Evolutionary conservation across 2,329 filamentous ascomycete genomes (phyloP).

Genomic region (Aspergillus fumigatus): DNA sequence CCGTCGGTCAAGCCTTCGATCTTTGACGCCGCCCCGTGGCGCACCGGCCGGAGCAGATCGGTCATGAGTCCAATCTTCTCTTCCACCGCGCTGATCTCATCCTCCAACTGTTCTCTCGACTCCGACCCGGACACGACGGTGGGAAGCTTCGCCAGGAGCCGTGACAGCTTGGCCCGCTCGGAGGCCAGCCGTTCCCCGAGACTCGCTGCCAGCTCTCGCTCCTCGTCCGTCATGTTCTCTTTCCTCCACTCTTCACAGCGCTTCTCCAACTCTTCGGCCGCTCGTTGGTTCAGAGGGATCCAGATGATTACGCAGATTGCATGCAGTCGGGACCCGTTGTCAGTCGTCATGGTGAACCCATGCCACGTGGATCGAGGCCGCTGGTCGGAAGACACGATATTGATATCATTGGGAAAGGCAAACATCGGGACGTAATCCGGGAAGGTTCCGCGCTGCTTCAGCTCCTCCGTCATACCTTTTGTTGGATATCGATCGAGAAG

Average conservation of each 20-base stretch:
- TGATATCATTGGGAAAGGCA: conserved; percentile 96
- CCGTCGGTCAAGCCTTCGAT: conserved; percentile 95
- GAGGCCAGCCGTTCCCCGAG: conserved; percentile 80
- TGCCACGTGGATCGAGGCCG: conserved; percentile 96
- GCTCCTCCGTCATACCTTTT: conserved; percentile 73
- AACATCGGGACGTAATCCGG: conserved; percentile 99
- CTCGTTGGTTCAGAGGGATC: conserved; percentile 76
- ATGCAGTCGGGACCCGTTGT: conserved; percentile 86
- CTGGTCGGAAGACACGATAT: conserved; percentile 92
- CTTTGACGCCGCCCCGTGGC: conserved; percentile 91
- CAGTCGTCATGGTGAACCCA: conserved; percentile 95
- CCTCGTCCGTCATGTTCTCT: conserved; percentile 95
- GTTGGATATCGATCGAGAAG: conserved; percentile 90
- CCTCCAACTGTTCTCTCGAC: conserved; percentile 79
- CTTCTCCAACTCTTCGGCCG: conserved; percentile 68
- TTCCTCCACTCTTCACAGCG: conserved; percentile 85
- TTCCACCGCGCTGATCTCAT: conserved; percentile 91
- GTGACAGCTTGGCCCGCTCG: conserved; percentile 85
- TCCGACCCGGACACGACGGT: conserved; percentile 73
- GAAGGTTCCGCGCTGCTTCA: conserved; percentile 75
- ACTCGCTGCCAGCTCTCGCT: conserved; percentile 88
- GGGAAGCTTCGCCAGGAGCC: conserved; percentile 78
- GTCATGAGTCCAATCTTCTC: conserved; percentile 98
- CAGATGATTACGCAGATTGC: conserved; percentile 89
- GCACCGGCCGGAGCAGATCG: conserved; percentile 84